Conservation (phyloP, 495 filamentous ascomycete genomes). For the Tetracladium setigerum region DNA sequence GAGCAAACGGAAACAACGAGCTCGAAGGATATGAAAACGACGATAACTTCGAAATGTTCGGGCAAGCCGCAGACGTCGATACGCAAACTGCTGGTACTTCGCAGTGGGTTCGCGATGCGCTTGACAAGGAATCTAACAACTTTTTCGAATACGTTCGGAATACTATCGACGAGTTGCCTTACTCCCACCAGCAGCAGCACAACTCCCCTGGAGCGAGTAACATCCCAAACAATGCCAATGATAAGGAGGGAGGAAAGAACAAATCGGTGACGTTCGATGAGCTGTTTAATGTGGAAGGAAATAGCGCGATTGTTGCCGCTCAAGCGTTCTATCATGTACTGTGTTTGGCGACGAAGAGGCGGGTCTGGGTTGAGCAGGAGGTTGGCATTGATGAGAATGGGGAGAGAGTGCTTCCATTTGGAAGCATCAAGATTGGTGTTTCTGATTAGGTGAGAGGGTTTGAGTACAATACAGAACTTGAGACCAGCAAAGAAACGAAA, state of each 20-base stretch:
- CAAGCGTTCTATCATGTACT: slow-evolving; percentile 62
- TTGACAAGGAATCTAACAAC: slow-evolving; percentile 53
- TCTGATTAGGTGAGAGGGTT: slow-evolving; percentile 3
- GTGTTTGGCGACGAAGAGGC: slow-evolving; percentile 53
- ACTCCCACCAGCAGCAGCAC: slow-evolving; percentile 2
- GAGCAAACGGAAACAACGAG: too few species aligned
- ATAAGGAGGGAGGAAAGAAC: neutral
- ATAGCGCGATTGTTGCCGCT: slow-evolving; percentile 51
- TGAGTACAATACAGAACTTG: too few species aligned
- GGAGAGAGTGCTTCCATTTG: slow-evolving; percentile 11
- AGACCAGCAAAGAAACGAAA: too few species aligned
- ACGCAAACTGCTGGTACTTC: slow-evolving; percentile 34
- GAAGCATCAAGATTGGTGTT: slow-evolving; percentile 18
- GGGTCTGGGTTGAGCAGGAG: slow-evolving; percentile 40
- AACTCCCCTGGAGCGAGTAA: neutral
- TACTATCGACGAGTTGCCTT: slow-evolving; percentile 20
- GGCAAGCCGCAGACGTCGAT: slow-evolving; percentile 35
- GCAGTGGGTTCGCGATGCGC: slow-evolving; percentile 36
- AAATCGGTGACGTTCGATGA: slow-evolving; percentile 41
- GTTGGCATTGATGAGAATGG: slow-evolving; percentile 26
- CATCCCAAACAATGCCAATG: slow-evolving; percentile 9
- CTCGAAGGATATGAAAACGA: neutral
- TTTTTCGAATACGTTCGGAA: slow-evolving; percentile 52
- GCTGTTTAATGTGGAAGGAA: slow-evolving; percentile 44
- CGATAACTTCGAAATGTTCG: slow-evolving; percentile 35